phyloP scores from a whole-genome alignment of 352 stramenopile species.

The Pythium guiyangense region DNA sequence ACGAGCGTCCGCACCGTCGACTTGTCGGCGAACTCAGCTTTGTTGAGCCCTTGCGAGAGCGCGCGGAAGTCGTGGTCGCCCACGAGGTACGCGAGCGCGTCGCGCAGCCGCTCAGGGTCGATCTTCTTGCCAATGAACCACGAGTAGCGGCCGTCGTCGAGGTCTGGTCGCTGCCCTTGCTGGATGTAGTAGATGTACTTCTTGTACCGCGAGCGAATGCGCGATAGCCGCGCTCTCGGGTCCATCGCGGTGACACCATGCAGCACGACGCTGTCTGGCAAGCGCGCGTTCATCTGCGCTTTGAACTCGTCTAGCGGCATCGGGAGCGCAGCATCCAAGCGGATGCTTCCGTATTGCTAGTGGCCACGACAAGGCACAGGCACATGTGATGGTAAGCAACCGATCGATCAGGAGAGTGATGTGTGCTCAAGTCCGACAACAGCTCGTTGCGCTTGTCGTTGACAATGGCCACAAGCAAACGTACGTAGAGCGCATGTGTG shows the following conservation, averaged over 20 bases:
- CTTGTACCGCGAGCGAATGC: constrained; percentile 80
- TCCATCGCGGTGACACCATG: constrained; percentile 33
- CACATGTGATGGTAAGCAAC: neutral
- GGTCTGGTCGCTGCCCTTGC: constrained; percentile 65
- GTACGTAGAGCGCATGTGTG: constrained; percentile 82
- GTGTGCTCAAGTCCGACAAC: neutral
- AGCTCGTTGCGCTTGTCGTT: neutral
- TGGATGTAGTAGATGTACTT: constrained; percentile 91
- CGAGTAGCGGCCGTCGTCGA: constrained; percentile 69
- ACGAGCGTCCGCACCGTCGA: constrained; percentile 67
- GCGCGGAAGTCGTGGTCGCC: constrained; percentile 73
- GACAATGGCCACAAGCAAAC: neutral
- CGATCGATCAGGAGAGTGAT: constrained; percentile 3
- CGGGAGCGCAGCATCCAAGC: constrained; percentile 30
- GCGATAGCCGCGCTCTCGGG: constrained; percentile 27
- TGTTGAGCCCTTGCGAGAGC: constrained; percentile 77
- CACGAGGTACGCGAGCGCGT: constrained; percentile 69
- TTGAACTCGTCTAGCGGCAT: constrained; percentile 42
- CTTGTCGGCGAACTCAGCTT: constrained; percentile 48
- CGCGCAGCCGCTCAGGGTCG: constrained; percentile 48
- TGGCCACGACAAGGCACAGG: neutral
- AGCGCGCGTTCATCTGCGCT: constrained; percentile 46
- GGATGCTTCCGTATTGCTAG: constrained; percentile 85
- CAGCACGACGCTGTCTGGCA: constrained; percentile 45
- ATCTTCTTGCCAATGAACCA: constrained; percentile 78